These are phyloP conservation scores for Macrophomina tecta DNA, from an alignment of 2,329 filamentous ascomycete genomes.

Conservation along the genomic window DNA sequence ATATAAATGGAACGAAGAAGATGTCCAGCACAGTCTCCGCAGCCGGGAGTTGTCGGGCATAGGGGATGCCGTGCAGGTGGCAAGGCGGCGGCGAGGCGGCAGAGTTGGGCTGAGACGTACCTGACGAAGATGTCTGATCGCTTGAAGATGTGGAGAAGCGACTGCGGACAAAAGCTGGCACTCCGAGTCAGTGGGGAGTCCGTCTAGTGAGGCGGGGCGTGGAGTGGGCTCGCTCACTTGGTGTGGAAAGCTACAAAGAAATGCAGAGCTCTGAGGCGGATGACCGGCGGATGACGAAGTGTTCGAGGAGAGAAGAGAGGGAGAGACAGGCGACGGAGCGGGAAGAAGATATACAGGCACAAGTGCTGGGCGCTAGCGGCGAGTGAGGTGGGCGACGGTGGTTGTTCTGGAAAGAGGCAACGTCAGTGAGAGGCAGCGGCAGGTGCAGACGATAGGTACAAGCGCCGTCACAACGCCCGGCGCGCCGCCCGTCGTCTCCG, in stretches of 20 bases:
- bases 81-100: not conserved
- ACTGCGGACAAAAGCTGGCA: conserved; percentile 46
- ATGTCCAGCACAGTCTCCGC: not conserved
- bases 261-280: conserved; percentile 50
- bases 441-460: conserved; percentile 28
- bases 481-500: not conserved
- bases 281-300: conserved; percentile 46
- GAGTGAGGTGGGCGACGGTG: conserved; percentile 25
- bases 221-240: conserved; percentile 36
- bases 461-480: conserved; percentile 20
- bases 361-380: conserved; percentile 29
- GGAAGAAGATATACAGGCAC: conserved; percentile 33
- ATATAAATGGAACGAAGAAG: not conserved
- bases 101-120: conserved; percentile 35
- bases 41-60: not conserved
- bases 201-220: not conserved
- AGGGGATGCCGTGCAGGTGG: conserved; percentile 4
- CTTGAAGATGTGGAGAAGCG: conserved; percentile 45
- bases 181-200: conserved; percentile 8
- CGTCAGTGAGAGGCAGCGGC: conserved; percentile 29
- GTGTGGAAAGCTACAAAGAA: conserved; percentile 50
- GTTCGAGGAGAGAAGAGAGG: conserved; percentile 41
- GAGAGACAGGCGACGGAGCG: conserved; percentile 31
- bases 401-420: conserved; percentile 28
- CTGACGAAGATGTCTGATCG: conserved; percentile 48